Conservation (phyloP, 2,329 filamentous ascomycete genomes). For the Ascochyta pisi region DNA sequence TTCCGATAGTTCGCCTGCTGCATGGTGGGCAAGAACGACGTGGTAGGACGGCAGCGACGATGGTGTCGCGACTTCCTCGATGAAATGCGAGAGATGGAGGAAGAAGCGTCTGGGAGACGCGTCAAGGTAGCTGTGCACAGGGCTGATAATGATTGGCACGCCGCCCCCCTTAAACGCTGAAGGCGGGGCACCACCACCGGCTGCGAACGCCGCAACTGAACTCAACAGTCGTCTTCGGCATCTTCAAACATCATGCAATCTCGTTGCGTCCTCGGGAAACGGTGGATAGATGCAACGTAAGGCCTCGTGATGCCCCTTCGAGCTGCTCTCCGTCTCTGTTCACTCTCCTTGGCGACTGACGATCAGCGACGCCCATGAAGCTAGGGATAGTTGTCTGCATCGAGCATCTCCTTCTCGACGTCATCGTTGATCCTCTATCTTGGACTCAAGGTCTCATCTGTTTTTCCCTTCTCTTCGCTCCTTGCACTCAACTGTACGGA, state of each 20-base stretch:
- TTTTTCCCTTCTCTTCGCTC: neutral
- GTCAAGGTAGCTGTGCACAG: conserved; percentile 21
- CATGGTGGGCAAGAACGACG: conserved; percentile 45
- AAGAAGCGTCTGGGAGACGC: conserved; percentile 16
- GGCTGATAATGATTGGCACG: conserved; percentile 21
- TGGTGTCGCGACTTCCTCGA: conserved; percentile 27
- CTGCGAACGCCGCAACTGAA: conserved; percentile 18
- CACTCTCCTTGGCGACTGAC: conserved; percentile 19
- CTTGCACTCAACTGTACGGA: neutral
- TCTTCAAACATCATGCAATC: conserved; percentile 11
- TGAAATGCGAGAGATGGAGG: conserved; percentile 19
- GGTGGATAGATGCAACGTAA: conserved; percentile 2
- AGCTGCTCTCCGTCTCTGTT: conserved; percentile 12
- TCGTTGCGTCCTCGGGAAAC: neutral
- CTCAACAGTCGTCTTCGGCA: conserved; percentile 11
- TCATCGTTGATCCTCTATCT: conserved; percentile 19
- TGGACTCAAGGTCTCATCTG: neutral
- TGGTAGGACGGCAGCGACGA: conserved; percentile 37
- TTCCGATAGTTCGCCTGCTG: conserved; percentile 54
- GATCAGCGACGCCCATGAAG: conserved; percentile 17
- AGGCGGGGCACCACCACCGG: conserved; percentile 17
- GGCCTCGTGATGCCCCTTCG: neutral
- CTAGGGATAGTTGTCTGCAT: conserved; percentile 6
- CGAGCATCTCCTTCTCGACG: neutral
- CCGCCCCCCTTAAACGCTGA: conserved; percentile 18